Conservation (phyloP, 2,329 filamentous ascomycete species). For the Cercospora sojina region DNA sequence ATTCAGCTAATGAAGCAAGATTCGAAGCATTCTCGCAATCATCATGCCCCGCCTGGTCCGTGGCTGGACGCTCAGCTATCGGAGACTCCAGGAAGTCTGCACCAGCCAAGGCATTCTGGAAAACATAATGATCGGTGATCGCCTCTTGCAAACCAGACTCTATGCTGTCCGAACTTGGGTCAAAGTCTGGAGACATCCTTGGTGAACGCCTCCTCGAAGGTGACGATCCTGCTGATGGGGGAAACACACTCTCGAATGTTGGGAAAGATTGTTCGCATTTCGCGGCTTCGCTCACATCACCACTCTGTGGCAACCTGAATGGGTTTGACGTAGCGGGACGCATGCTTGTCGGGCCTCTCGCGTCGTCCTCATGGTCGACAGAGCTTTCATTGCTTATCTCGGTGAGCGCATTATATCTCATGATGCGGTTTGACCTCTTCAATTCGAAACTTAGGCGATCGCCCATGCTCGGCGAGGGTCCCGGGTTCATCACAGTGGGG, state of each 20-base stretch:
- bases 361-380: neutral
- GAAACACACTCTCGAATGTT: constrained; percentile 5
- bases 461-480: constrained; percentile 27
- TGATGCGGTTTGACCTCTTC: constrained; percentile 31
- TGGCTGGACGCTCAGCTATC: neutral
- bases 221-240: neutral
- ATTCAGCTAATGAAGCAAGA: neutral
- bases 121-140: constrained; percentile 22
- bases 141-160: constrained; percentile 21
- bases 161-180: constrained; percentile 21
- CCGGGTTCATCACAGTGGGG: constrained; percentile 9
- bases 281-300: neutral
- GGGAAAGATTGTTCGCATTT: neutral
- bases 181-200: neutral
- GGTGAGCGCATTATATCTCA: constrained; percentile 32
- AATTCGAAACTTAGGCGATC: constrained; percentile 28
- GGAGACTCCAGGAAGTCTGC: constrained; percentile 10
- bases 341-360: neutral
- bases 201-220: neutral
- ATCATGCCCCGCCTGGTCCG: neutral
- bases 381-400: constrained; percentile 5
- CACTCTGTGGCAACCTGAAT: neutral
- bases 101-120: constrained; percentile 22
- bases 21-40: neutral
- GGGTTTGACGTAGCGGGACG: neutral